Conservation (phyloP, 345 rosid species). For the Moricandia arvensis region DNA sequence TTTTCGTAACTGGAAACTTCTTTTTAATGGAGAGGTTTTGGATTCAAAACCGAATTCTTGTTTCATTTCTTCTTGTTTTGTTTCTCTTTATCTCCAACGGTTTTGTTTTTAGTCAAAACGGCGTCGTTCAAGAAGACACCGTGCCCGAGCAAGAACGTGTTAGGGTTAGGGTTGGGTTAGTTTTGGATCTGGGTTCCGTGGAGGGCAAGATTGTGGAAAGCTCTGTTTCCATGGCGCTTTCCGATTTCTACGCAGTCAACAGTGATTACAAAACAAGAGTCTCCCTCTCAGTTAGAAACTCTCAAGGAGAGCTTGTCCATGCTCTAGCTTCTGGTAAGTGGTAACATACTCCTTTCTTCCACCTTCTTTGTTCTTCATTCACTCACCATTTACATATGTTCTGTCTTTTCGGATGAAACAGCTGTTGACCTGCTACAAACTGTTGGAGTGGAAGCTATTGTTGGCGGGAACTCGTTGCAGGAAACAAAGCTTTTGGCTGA, state of each 20-base stretch:
- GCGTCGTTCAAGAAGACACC: background rate
- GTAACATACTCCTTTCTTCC: background rate
- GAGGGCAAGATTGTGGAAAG: background rate
- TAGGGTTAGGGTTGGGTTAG: background rate
- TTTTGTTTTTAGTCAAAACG: background rate
- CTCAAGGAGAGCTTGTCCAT: background rate
- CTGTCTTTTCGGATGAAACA: background rate
- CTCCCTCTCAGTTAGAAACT: background rate
- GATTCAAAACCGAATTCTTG: background rate
- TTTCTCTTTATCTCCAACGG: background rate
- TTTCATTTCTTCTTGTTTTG: background rate
- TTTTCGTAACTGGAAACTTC: background rate
- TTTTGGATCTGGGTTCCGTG: background rate
- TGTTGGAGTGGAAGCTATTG: background rate
- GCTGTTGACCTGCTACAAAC: background rate
- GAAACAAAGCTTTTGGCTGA: background rate
- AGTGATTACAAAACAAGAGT: background rate
- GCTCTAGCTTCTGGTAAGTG: background rate
- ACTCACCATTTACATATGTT: background rate
- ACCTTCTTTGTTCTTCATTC: background rate
- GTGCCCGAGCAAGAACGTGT: background rate
- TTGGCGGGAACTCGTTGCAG: background rate
- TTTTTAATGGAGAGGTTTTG: background rate
- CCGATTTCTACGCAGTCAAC: background rate
- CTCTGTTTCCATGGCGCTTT: background rate